Evolutionary conservation across 73 alveolate genomes (phyloP), one percentile per base, ranked within the genome.

Genomic region (Tetrahymena malaccensis): DNA sequence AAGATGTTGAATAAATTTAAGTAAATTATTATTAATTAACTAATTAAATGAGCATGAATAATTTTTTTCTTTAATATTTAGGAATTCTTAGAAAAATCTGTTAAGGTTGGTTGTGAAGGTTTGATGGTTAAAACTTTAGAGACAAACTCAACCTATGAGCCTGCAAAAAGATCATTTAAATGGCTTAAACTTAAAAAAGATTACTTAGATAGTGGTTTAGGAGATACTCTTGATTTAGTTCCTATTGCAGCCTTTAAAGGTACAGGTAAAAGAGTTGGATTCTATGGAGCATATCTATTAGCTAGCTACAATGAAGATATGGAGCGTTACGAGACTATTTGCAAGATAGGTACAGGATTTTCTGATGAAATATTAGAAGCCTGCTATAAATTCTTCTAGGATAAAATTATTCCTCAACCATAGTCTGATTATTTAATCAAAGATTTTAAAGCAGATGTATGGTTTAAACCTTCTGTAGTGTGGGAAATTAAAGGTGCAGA

Each of bases 141-240:
- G 17, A 98, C 96, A 38, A 98, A 99, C 94, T 98, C 99, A 27
- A 98, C 99, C 84, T 99, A 99, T 95, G 99, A 99, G 98, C 99
- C 99, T 0, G 99, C 99, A 11, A 99, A 99, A 96, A 97, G 99
- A 89, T 99, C 99, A 37, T 98, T 99, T 93, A 99, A 99, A 94
- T 99, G 99, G 99, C 98, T 99, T 50, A 99, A 99, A 97, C 98
- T 99, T 93, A 99, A 99, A 97, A 99, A 99, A 97, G 99, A 99
- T 96, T 98, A 98, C 96, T 89, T 99, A 38, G 96, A 94, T 94
- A 98, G 98, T 31, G 99, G 99, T 7, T 95, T 99, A 93, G 99
- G 99, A 1, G 99, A 99, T 97, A 96, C 99, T 85, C 97, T 99
- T 58, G 99, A 99, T 95, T 97, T 99, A 93, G 99, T 99, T n/a